These are phyloP conservation scores for Fusarium xyrophilum DNA, from an alignment of 2,329 filamentous ascomycete genomes.

Conservation along the genomic window DNA sequence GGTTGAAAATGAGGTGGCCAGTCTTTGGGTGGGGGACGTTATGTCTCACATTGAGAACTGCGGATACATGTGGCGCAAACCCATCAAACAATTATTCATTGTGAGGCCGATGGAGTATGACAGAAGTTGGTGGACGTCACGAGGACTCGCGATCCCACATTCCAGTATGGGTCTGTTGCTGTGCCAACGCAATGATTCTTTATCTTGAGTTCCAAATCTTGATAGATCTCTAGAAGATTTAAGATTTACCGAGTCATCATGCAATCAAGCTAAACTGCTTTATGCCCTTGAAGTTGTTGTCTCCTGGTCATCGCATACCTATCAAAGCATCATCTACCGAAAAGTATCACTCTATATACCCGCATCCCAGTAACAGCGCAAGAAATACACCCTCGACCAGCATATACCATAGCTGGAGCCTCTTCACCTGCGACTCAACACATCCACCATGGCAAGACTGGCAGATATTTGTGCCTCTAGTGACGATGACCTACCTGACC, in stretches of 20 bases:
- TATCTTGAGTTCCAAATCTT: neutral
- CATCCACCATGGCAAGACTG: conserved; percentile 41
- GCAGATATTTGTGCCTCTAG: conserved; percentile 43
- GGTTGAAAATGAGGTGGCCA: no score
- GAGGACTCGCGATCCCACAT: conserved; percentile 14
- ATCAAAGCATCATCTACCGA: conserved; percentile 7
- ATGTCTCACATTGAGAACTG: neutral
- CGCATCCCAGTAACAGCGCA: conserved; percentile 6
- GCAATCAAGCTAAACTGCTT: conserved; percentile 7
- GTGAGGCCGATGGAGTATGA: neutral
- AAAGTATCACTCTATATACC: neutral
- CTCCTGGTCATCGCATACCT: conserved; percentile 11
- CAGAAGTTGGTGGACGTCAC: neutral
- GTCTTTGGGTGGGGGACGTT: no score
- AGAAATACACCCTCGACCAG: neutral
- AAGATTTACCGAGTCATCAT: neutral
- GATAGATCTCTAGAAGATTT: conserved; percentile 11
- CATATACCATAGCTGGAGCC: neutral
- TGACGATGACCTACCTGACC: conserved; percentile 54
- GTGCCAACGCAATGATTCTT: conserved; percentile 14
- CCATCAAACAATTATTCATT: neutral
- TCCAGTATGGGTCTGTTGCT: conserved; percentile 16
- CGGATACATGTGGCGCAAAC: neutral
- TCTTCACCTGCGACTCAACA: neutral
- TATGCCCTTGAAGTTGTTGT: neutral